These are phyloP conservation scores for Alternaria hordeiaustralica DNA, from an alignment of 2,329 filamentous ascomycete species.

Conservation along the genomic window DNA sequence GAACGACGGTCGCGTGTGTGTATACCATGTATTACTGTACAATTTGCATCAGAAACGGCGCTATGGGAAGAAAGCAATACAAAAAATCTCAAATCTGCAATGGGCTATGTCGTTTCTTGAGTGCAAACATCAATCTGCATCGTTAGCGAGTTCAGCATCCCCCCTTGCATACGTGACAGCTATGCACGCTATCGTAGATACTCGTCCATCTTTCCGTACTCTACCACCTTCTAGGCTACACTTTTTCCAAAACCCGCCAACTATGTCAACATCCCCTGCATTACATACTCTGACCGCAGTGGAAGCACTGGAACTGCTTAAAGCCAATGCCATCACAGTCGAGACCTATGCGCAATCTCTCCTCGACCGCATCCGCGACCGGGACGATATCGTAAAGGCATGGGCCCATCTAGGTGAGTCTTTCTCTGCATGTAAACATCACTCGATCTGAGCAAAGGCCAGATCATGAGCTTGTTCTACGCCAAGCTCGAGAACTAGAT, in stretches of 20 bases:
- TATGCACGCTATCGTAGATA: not conserved
- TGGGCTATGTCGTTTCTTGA: not conserved
- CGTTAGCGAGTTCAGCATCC: not conserved
- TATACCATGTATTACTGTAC: constrained; percentile 37
- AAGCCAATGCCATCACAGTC: not conserved
- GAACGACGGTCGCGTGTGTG: constrained; percentile 11
- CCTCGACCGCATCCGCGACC: not conserved
- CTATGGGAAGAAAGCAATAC: not conserved
- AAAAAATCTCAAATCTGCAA: not conserved
- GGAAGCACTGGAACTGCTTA: not conserved
- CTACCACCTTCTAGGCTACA: not conserved
- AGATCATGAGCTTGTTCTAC: not conserved
- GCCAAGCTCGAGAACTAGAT: not conserved
- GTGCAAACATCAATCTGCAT: not conserved
- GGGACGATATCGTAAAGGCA: not conserved
- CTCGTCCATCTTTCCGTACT: fast-evolving
- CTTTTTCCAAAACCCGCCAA: fast-evolving
- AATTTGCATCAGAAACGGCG: constrained; percentile 24
- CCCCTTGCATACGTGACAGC: too few species aligned
- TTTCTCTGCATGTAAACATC: not conserved
- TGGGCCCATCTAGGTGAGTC: not conserved
- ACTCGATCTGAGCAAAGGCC: not conserved
- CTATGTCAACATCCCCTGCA: not conserved
- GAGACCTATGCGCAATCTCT: not conserved
- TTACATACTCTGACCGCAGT: not conserved